Evolutionary conservation across 345 rosid species (phyloP), one percentile per base, ranked within the genome.

Genomic region (Acer saccharum): DNA sequence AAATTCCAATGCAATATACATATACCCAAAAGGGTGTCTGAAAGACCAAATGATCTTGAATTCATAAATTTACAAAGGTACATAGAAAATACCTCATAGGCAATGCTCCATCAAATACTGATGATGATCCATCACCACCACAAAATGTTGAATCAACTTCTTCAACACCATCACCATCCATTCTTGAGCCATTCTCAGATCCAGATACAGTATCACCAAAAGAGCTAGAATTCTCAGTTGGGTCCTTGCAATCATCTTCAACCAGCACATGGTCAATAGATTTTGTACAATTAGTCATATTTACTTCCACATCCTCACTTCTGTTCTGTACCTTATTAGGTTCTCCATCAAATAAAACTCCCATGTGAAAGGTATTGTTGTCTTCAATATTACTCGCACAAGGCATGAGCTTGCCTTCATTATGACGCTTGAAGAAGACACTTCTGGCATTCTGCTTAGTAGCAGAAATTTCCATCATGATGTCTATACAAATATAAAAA

Each of bases 181-280:
- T 48, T 39, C 35, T 65, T 9, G 81, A 27, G 63, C 77, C 85
- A 82, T 76, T 76, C 65, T 86, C 94, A 64, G 70, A 10, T 32
- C 83, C 89, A 57, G 93, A 87, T 44, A 46, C 70, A 1, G 97
- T 84, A 61, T 87, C 88, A 78, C 91, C 84, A 75, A 94, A 96
- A 43, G 99, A 96, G 81, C 97, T 93, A 1, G 93, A 90, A 81
- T 73, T 86, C 85, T 96, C 97, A 61, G 92, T 88, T 13, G 65
- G 83, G 81, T 85, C 90, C 74, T 84, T 83, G 65, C 76, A 82
- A 65, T 68, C 83, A 60, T 79, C 81, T 73, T 65, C 83, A 67
- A 43, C 57, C 69, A 76, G 48, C 55, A 66, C 77, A 60, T 1
- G 23, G 11, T 76, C 82, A 20, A 50, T 17, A 58, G 55, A 54